Conservation (phyloP, 345 rosid species). For the Salix purpurea region DNA sequence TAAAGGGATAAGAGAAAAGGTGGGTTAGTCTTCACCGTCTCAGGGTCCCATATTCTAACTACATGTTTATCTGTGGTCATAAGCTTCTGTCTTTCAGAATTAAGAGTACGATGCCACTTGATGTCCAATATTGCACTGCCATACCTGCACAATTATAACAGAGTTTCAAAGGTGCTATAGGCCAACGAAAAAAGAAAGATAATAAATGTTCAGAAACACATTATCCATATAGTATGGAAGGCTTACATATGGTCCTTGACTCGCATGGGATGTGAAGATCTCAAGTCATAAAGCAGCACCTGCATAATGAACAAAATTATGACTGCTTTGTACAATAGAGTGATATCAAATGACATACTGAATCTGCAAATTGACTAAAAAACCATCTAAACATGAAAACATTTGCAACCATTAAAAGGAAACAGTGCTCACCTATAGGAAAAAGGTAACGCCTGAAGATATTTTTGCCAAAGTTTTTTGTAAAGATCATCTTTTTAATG, state of each 20-base stretch:
- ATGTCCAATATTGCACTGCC: constrained; percentile 84
- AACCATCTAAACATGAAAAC: not conserved
- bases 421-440: not conserved
- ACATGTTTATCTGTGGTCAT: constrained; percentile 74
- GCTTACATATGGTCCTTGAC: constrained; percentile 94
- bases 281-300: constrained; percentile 89
- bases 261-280: constrained; percentile 73
- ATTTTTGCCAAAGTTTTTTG: not conserved
- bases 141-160: constrained; percentile 51
- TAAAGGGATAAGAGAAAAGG: not conserved
- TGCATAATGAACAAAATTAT: constrained; percentile 28
- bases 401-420: not conserved
- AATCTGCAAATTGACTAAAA: not conserved
- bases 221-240: not conserved
- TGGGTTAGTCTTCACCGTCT: constrained; percentile 49
- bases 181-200: constrained; percentile 1
- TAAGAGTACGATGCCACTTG: constrained; percentile 84
- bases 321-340: not conserved
- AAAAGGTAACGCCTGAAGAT: too few species aligned
- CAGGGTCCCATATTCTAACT: constrained; percentile 97
- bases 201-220: not conserved
- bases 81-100: constrained; percentile 63
- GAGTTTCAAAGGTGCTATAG: constrained; percentile 3
- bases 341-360: not conserved
- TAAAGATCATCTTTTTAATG: not conserved